phyloP scores from a whole-genome alignment of 1,139 yeast genomes.

The Debaryomyces sp. region DNA sequence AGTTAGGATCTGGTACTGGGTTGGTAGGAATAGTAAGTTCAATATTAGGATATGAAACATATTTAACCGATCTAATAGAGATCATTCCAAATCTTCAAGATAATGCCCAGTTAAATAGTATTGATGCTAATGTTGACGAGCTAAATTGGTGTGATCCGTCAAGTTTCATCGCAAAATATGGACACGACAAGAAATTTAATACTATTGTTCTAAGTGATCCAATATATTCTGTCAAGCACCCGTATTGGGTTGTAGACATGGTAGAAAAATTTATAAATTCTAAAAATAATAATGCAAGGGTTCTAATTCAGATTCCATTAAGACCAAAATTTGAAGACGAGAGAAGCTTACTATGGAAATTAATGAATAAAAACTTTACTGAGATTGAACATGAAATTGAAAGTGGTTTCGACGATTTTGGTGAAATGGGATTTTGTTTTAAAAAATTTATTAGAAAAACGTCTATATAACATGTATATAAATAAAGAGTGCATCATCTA shows the following conservation, averaged over 20 bases:
- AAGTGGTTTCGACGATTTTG: slow-evolving; percentile 85
- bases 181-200: slow-evolving; percentile 36
- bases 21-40: slow-evolving; percentile 75
- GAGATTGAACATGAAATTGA: slow-evolving; percentile 39
- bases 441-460: slow-evolving; percentile 34
- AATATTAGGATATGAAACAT: slow-evolving; percentile 50
- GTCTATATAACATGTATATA: slow-evolving; percentile 7
- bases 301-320: slow-evolving; percentile 75
- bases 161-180: slow-evolving; percentile 30
- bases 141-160: slow-evolving; percentile 78
- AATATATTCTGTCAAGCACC: slow-evolving; percentile 81
- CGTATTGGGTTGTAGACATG: slow-evolving; percentile 67
- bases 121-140: slow-evolving; percentile 45
- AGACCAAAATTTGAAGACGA: slow-evolving; percentile 68
- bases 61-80: slow-evolving; percentile 77
- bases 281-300: slow-evolving; percentile 33
- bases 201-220: slow-evolving; percentile 84
- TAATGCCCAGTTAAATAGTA: slow-evolving; percentile 57
- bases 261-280: slow-evolving; percentile 46
- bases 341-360: slow-evolving; percentile 58
- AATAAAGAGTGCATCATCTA: not conserved
- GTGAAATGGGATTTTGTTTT: slow-evolving; percentile 64
- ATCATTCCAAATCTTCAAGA: slow-evolving; percentile 67
- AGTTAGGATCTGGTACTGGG: slow-evolving; percentile 95
- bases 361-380: slow-evolving; percentile 38